Evolutionary conservation across 2,329 filamentous ascomycete species (phyloP).

Genomic region (Huntiella savannae): DNA sequence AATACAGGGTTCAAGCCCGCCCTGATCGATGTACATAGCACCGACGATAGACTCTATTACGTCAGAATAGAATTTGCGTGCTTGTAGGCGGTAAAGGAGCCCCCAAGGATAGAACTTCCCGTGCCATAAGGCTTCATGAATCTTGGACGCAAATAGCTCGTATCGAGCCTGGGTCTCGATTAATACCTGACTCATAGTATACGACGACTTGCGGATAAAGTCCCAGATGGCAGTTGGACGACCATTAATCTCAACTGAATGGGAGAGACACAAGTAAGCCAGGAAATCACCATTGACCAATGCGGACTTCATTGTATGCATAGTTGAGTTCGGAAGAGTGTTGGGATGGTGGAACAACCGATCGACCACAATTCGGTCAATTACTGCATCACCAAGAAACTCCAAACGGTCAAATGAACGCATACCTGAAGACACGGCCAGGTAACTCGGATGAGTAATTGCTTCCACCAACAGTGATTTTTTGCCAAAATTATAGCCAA

Average conservation of each 20-base stretch:
- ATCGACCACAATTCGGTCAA: slow-evolving; percentile 57
- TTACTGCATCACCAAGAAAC: slow-evolving; percentile 69
- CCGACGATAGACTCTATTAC: slow-evolving; percentile 65
- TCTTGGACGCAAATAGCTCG: slow-evolving; percentile 24
- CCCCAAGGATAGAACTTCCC: slow-evolving; percentile 56
- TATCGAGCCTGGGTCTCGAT: slow-evolving; percentile 23
- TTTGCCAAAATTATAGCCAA: slow-evolving; percentile 55
- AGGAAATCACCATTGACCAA: slow-evolving; percentile 68
- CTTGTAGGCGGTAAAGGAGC: slow-evolving; percentile 41
- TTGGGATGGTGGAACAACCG: slow-evolving; percentile 31
- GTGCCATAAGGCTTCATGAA: slow-evolving; percentile 30
- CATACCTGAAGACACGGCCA: slow-evolving; percentile 20
- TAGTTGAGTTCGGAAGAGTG: slow-evolving; percentile 30
- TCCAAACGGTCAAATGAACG: slow-evolving; percentile 53
- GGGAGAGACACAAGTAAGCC: slow-evolving; percentile 34
- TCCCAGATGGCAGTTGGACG: slow-evolving; percentile 35
- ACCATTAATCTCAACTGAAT: slow-evolving; percentile 11
- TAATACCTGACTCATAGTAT: slow-evolving; percentile 18
- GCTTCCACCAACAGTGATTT: slow-evolving; percentile 56
- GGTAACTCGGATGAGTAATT: slow-evolving; percentile 54
- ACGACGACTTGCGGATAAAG: slow-evolving; percentile 43
- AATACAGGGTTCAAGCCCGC: slow-evolving; percentile 37
- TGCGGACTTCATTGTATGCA: slow-evolving; percentile 60
- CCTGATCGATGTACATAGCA: slow-evolving; percentile 68
- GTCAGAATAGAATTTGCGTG: slow-evolving; percentile 67